Percentiles rank a stretch among this genome's conserved stretches.
These are phyloP conservation scores for Rhododendron griersonianum DNA, from an alignment of 148 eudicot genomes.

Conservation along the genomic window DNA sequence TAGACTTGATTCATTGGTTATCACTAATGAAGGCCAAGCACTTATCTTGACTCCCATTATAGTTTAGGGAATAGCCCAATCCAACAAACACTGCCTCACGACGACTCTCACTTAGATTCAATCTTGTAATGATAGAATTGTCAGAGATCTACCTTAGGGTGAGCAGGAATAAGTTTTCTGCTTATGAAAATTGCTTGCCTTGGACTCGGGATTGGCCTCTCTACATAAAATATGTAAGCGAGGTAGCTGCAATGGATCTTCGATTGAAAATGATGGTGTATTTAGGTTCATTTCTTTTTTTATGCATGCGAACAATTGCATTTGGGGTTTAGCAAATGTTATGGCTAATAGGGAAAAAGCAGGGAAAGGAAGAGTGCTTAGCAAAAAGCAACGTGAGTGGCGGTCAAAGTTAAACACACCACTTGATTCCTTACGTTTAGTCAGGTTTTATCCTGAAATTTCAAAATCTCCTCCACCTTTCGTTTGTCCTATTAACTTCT, in stretches of 20 bases:
- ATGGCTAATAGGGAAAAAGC: constrained; percentile 73
- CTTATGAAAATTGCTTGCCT: no score
- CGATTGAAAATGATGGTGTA: constrained; percentile 53
- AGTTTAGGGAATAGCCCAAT: no score
- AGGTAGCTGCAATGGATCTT: constrained; percentile 25
- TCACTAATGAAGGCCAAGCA: no score
- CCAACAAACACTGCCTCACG: no score
- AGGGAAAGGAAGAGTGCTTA: constrained; percentile 76
- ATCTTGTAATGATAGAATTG: no score
- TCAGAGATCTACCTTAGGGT: no score
- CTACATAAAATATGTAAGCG: constrained; percentile 51
- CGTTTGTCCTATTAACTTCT: neutral
- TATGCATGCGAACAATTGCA: constrained; percentile 48
- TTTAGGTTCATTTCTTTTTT: constrained; percentile 65
- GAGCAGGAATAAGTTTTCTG: no score
- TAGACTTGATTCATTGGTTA: no score
- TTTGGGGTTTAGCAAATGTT: constrained; percentile 80
- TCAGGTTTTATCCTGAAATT: constrained; percentile 53
- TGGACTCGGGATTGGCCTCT: constrained; percentile 42
- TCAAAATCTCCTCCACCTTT: constrained; percentile 13
- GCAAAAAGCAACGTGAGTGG: constrained; percentile 79
- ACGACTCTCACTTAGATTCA: no score
- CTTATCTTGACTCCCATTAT: no score
- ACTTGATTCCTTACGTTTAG: constrained; percentile 53
- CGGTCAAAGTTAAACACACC: constrained; percentile 46